These are phyloP conservation scores for Candida boleticola DNA, from an alignment of 805 yeast species.

Conservation along the genomic window DNA sequence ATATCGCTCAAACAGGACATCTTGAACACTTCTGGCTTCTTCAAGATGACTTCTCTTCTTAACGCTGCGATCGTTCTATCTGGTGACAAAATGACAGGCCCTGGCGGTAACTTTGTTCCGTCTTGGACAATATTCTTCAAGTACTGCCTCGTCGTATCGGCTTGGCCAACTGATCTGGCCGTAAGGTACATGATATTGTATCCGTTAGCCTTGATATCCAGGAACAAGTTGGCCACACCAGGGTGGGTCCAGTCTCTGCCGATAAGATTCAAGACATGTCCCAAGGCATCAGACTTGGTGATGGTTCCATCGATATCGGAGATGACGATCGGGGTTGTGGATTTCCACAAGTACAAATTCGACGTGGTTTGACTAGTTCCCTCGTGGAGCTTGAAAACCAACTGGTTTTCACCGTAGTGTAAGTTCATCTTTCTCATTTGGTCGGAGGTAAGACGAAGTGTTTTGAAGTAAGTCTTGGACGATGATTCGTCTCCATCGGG, in stretches of 20 bases:
- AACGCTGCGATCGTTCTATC: constrained; percentile 96
- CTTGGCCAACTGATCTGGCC: constrained; percentile 93
- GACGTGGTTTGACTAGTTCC: constrained; percentile 78
- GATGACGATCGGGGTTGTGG: constrained; percentile 84
- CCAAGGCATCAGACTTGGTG: constrained; percentile 95
- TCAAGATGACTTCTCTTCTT: constrained; percentile 84
- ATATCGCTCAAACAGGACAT: constrained; percentile 95
- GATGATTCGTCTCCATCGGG: constrained; percentile 10
- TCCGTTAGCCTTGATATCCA: constrained; percentile 84
- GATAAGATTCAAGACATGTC: constrained; percentile 88
- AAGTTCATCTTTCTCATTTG: constrained; percentile 74
- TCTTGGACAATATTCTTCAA: constrained; percentile 72
- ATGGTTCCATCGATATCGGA: constrained; percentile 98
- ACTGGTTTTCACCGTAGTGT: constrained; percentile 73
- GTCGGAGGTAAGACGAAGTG: constrained; percentile 86
- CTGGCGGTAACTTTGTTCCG: constrained; percentile 70
- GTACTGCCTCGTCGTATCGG: constrained; percentile 87
- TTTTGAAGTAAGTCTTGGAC: constrained; percentile 59
- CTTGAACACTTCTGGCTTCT: constrained; percentile 97
- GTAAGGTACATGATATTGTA: constrained; percentile 92
- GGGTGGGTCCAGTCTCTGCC: constrained; percentile 98
- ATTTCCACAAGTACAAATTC: constrained; percentile 78
- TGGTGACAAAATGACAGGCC: constrained; percentile 94
- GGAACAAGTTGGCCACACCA: constrained; percentile 89
- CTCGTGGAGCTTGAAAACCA: constrained; percentile 76